Evolutionary conservation across 805 yeast genomes (phyloP).

Genomic region (Lipomyces starkeyi): DNA sequence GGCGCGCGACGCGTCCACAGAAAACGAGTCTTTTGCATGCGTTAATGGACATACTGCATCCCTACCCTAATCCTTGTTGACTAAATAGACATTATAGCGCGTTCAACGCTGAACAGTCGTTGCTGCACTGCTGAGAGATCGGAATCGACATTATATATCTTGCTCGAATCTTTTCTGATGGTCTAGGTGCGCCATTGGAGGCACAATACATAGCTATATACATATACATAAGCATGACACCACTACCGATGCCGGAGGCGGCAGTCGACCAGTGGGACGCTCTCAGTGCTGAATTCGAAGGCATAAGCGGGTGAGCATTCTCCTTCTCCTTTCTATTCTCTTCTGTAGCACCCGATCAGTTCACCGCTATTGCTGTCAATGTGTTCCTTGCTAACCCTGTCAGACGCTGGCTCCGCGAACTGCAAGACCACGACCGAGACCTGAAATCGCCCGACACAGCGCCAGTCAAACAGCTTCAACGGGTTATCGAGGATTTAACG

Average conservation of each 20-base stretch:
- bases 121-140: not conserved
- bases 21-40: too few species aligned
- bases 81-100: not conserved
- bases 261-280: slow-evolving; percentile 27
- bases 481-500: slow-evolving; percentile 19
- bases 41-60: too few species aligned
- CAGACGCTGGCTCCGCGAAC: slow-evolving; percentile 28
- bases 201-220: not conserved
- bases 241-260: slow-evolving; percentile 18
- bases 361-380: not conserved
- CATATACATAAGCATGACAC: slow-evolving; percentile 13
- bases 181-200: not conserved
- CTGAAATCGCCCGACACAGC: slow-evolving; percentile 28
- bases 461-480: slow-evolving; percentile 21
- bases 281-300: slow-evolving; percentile 30
- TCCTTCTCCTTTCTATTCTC: not conserved
- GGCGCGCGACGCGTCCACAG: too few species aligned
- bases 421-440: not conserved
- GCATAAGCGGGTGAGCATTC: slow-evolving; percentile 20
- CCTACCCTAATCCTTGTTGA: too few species aligned
- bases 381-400: not conserved
- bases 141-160: not conserved
- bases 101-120: not conserved
- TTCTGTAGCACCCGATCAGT: too few species aligned
- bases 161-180: not conserved